phyloP scores from a whole-genome alignment of 371 early-diverging fungal genomes.

The Circinella umbellata region DNA sequence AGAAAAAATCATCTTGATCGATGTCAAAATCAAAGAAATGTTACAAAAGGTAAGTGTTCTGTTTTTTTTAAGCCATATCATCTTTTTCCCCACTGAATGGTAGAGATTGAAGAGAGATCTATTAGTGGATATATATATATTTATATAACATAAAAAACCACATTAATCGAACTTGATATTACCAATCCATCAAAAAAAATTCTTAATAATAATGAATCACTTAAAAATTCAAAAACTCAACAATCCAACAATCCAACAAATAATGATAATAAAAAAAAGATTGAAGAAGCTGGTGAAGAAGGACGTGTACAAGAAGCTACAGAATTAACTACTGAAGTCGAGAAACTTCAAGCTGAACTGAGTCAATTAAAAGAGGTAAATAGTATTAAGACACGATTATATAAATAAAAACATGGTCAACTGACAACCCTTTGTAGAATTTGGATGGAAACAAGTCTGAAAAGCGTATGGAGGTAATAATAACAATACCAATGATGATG shows the following conservation, averaged over 20 bases:
- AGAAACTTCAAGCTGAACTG: conserved; percentile 70
- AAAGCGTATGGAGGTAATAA: conserved; percentile 22
- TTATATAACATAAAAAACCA: background rate
- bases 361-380: conserved; percentile 63
- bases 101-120: too few species aligned
- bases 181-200: background rate
- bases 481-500: background rate
- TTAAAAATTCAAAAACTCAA: background rate
- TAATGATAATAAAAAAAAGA: conserved; percentile 23
- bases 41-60: conserved; percentile 57
- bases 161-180: too few species aligned
- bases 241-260: background rate
- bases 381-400: background rate
- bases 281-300: conserved; percentile 79
- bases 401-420: too few species aligned
- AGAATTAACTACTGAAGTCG: conserved; percentile 64
- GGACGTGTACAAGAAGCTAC: conserved; percentile 83
- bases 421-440: conserved; percentile 2
- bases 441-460: conserved; percentile 20
- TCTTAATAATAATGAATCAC: background rate
- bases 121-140: too few species aligned
- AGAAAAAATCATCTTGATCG: conserved; percentile 82
- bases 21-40: conserved; percentile 80
- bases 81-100: too few species aligned
- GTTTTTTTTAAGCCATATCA: too few species aligned